These are phyloP conservation scores for Meyerozyma carpophila DNA, from an alignment of 1,139 yeast genomes.

Conservation along the genomic window DNA sequence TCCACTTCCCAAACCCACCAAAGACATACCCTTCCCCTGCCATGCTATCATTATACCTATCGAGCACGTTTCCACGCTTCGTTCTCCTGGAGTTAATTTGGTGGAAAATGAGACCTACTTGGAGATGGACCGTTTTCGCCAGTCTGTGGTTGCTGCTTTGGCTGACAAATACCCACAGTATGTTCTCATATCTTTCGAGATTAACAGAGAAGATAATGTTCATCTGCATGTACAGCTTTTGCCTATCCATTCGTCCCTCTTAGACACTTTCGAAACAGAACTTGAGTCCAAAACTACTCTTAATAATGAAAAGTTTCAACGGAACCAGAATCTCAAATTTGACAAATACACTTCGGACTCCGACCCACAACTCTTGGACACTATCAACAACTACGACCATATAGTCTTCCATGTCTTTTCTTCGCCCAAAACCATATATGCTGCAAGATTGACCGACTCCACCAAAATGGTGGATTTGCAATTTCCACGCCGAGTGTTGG, in stretches of 20 bases:
- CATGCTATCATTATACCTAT: conserved; percentile 84
- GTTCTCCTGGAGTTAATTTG: conserved; percentile 10
- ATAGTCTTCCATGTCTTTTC: conserved; percentile 32
- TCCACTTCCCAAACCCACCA: conserved; percentile 56
- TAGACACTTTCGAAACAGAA: conserved; percentile 30
- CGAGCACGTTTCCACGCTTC: conserved; percentile 56
- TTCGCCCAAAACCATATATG: conserved; percentile 12
- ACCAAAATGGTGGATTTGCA: conserved; percentile 53
- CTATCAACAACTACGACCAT: conserved; percentile 33
- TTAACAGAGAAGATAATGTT: conserved; percentile 49
- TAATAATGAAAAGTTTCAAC: conserved; percentile 46
- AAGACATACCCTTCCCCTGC: conserved; percentile 56
- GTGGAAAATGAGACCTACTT: conserved; percentile 14
- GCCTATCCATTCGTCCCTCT: conserved; percentile 46
- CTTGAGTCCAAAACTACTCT: conserved; percentile 34
- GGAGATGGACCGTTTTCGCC: conserved; percentile 36
- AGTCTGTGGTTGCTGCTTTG: conserved; percentile 43
- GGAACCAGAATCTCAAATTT: conserved; percentile 41
- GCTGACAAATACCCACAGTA: conserved; percentile 23
- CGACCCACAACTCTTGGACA: conserved; percentile 15
- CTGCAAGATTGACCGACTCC: conserved; percentile 20
- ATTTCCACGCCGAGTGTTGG: conserved; percentile 73
- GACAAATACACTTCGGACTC: conserved; percentile 20
- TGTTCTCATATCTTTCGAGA: conserved; percentile 55
- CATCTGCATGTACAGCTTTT: conserved; percentile 64